phyloP scores from a whole-genome alignment of 1,139 yeast species.

The Lodderomyces beijingensis region DNA sequence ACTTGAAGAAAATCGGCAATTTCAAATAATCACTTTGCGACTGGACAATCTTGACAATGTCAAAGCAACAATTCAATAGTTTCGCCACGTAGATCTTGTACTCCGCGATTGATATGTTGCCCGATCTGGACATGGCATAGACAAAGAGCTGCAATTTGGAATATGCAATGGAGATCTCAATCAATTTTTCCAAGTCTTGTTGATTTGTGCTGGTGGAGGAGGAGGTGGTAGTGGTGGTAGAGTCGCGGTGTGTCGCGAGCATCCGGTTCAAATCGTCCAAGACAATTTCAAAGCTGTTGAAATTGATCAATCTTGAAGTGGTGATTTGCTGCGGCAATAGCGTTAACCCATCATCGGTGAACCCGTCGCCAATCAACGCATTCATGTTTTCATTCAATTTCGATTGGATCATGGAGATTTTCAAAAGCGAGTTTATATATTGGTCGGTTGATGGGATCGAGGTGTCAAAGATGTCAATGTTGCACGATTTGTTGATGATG shows the following conservation, averaged over 20 bases:
- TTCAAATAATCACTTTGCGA: conserved; percentile 25
- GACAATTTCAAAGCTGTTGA: conserved; percentile 44
- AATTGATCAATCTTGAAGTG: conserved; percentile 31
- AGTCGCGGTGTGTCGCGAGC: conserved; percentile 3
- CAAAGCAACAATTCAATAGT: conserved; percentile 28
- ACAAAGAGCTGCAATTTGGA: conserved; percentile 39
- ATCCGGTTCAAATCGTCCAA: conserved; percentile 26
- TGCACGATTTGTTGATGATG: conserved; percentile 34
- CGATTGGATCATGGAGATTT: conserved; percentile 39
- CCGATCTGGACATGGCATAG: conserved; percentile 32
- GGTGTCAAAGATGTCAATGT: conserved; percentile 20
- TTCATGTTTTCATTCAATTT: conserved; percentile 40
- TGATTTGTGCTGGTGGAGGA: conserved; percentile 5
- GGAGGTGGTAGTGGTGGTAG: conserved; percentile 7
- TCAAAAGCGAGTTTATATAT: conserved; percentile 37
- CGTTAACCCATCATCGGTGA: conserved; percentile 8
- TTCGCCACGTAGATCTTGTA: conserved; percentile 29
- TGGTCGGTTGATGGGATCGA: conserved; percentile 22
- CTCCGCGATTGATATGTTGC: conserved; percentile 23
- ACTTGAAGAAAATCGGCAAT: conserved; percentile 39
- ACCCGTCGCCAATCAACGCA: conserved; percentile 21
- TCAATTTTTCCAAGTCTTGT: conserved; percentile 19
- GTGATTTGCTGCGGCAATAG: conserved; percentile 19
- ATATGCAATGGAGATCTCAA: conserved; percentile 33
- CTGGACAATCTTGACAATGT: conserved; percentile 16